Base-by-base conservation (phyloP, 495 filamentous ascomycete genomes). In the Xylaria flabelliformis region DNA sequence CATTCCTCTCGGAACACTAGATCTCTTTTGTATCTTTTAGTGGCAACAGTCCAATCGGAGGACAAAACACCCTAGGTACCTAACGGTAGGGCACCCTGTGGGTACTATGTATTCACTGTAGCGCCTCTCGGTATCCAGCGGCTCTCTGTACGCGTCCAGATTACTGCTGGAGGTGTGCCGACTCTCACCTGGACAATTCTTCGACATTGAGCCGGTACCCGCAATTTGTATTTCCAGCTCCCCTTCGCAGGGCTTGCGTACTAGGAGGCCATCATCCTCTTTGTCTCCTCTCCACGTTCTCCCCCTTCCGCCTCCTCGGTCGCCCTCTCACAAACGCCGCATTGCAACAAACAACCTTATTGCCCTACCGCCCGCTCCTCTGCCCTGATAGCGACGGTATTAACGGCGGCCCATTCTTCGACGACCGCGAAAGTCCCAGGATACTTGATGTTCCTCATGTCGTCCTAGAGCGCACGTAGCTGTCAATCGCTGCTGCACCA, bases 371-470 rank as follows among this genome's bases (percentile, higher is more conserved):
- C 70, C 67, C 55, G 56, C 56, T 24, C 32, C 34, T 44, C 21
- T 24, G 34, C 21, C 50, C 53, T 55, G 69, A 55, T 36, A 70
- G 44, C 70, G 70, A 72, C 63, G 26, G 62, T 34, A 53, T 65
- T 55, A 63, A 72, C 51, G 42, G 42, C 62, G 26, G 41, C 36
- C 42, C 51, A 41, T 71, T 70, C 24, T 44, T 10, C 39, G 34
- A 46, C 50, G 36, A 29, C 19, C 36, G 61, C 53, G 42, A 15
- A 41, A 15, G 42, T 21, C 36, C 6, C 8, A 44, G 50, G 63
- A 72, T 74, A 73, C 63, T 79, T 74, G 75, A 76, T 73, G 44
- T 75, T 80, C 72, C 67, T 73, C 73, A 80, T 76, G 71, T 72
- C 73, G 69, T 71, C 75, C 55, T 79, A 81, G 66, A 74, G 69